Percentiles rank a stretch among this genome's conserved stretches.
phyloP scores from a whole-genome alignment of 768 basidiomycete genomes.

The Boletellus sp. region DNA sequence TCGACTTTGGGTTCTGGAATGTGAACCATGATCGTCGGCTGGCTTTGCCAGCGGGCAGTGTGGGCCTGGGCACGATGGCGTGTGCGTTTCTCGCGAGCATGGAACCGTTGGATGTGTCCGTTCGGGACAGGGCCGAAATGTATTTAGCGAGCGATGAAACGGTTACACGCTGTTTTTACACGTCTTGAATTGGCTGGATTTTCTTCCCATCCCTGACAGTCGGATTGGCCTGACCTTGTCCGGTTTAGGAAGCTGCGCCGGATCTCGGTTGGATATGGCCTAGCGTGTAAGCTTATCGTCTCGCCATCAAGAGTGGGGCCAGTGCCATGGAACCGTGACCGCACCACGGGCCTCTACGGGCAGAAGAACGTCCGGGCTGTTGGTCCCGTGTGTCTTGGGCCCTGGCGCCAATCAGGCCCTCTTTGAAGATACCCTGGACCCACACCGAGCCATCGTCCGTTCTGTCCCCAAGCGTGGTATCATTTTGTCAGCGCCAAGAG shows the following conservation, averaged over 20 bases:
- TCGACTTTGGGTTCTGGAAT: too few relatives aligned
- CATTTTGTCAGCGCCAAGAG: neutral
- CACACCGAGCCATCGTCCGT: neutral
- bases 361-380: too few relatives aligned
- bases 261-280: neutral
- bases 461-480: neutral
- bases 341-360: too few relatives aligned
- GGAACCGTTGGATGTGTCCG: neutral
- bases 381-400: too few relatives aligned
- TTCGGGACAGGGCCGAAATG: neutral
- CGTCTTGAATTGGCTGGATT: neutral
- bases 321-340: too few relatives aligned
- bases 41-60: too few relatives aligned
- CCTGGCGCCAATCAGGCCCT: neutral
- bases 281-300: neutral
- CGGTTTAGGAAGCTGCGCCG: conserved; percentile 6
- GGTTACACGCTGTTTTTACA: neutral
- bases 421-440: neutral
- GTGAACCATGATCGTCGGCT: too few relatives aligned
- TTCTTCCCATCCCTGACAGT: neutral
- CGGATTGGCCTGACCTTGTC: neutral
- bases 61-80: too few relatives aligned
- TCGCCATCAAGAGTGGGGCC: neutral
- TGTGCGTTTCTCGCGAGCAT: too few relatives aligned
- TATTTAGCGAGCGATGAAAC: neutral